Evolutionary conservation across 1,284 basidiomycete genomes (phyloP).

Genomic region (Mycosarcoma mackinlayi): DNA sequence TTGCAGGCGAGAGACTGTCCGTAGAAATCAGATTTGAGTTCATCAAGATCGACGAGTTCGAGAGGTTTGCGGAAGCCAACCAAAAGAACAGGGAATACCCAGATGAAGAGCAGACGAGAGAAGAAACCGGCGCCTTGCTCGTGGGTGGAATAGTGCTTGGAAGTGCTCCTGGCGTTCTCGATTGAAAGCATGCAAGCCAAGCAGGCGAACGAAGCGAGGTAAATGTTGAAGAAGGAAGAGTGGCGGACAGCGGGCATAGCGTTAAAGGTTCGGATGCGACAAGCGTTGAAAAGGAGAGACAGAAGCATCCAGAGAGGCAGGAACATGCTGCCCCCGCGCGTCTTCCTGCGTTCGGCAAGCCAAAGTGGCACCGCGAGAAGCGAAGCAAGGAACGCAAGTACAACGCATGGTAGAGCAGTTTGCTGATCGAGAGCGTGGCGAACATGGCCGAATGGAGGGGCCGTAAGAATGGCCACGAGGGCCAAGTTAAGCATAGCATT

Average conservation of each 20-base stretch:
- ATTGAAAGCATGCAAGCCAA: slow-evolving; percentile 45
- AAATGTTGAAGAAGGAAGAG: slow-evolving; percentile 42
- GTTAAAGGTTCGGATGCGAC: slow-evolving; percentile 48
- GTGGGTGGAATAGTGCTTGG: slow-evolving; percentile 23
- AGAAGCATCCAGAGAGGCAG: slow-evolving; percentile 52
- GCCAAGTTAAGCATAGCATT: slow-evolving; percentile 36
- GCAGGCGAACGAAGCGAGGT: slow-evolving; percentile 25
- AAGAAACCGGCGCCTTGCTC: slow-evolving; percentile 52
- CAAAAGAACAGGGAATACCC: slow-evolving; percentile 50
- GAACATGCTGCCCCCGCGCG: slow-evolving; percentile 37
- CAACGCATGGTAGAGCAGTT: slow-evolving; percentile 25
- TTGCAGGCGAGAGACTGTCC: slow-evolving; percentile 25
- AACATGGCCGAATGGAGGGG: slow-evolving; percentile 8
- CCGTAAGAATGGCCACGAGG: slow-evolving; percentile 22
- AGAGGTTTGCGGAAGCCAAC: slow-evolving; percentile 42
- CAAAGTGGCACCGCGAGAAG: slow-evolving; percentile 33
- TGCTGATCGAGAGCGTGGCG: slow-evolving; percentile 12
- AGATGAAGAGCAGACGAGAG: slow-evolving; percentile 49
- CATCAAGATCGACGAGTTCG: slow-evolving; percentile 42
- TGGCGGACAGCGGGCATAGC: slow-evolving; percentile 24
- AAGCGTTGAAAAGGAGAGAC: slow-evolving; percentile 41
- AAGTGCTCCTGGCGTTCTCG: slow-evolving; percentile 45
- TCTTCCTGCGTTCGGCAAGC: slow-evolving; percentile 42
- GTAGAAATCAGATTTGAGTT: slow-evolving; percentile 37
- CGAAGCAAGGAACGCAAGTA: slow-evolving; percentile 32